These are phyloP conservation scores for Entomortierella lignicola DNA, from an alignment of 192 early-diverging fungal genomes.

Conservation along the genomic window DNA sequence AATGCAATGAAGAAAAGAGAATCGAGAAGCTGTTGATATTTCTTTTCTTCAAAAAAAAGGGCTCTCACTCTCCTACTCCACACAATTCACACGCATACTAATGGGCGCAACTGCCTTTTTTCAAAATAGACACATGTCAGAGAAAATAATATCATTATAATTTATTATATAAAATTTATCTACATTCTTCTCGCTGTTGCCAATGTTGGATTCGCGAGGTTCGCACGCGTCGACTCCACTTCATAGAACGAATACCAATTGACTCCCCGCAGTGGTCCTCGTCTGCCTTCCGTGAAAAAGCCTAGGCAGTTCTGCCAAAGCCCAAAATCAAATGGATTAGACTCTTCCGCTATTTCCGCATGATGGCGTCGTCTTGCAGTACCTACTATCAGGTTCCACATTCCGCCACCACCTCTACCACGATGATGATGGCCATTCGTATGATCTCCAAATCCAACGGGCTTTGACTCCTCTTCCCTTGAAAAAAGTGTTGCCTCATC, in stretches of 20 bases:
- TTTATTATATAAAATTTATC: too few relatives aligned
- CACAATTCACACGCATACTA: too few relatives aligned
- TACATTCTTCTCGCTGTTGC: constrained; percentile 8
- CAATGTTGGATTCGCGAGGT: neutral
- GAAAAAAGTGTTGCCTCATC: constrained; percentile 35
- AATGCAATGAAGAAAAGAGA: too few relatives aligned
- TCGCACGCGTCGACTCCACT: constrained; percentile 33
- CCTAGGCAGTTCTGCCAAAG: constrained; percentile 82
- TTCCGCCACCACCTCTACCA: constrained; percentile 28
- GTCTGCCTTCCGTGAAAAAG: constrained; percentile 77
- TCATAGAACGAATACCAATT: constrained; percentile 71
- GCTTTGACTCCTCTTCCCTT: constrained; percentile 29
- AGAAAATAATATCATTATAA: too few relatives aligned
- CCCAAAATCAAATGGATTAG: constrained; percentile 87
- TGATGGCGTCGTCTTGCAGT: constrained; percentile 53
- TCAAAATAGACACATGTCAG: too few relatives aligned
- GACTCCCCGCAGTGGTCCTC: constrained; percentile 68
- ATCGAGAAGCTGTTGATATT: too few relatives aligned
- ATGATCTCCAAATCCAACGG: constrained; percentile 52
- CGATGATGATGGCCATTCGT: constrained; percentile 25
- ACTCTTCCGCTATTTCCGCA: constrained; percentile 29
- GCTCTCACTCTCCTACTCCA: too few relatives aligned
- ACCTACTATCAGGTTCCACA: constrained; percentile 53
- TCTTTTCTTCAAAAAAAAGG: too few relatives aligned
- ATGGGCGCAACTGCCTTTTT: too few relatives aligned